A percentile compares a stretch with the other conserved stretches of the same genome.
These are phyloP conservation scores for Trametes cubensis DNA, from an alignment of 768 basidiomycete species.

Conservation along the genomic window DNA sequence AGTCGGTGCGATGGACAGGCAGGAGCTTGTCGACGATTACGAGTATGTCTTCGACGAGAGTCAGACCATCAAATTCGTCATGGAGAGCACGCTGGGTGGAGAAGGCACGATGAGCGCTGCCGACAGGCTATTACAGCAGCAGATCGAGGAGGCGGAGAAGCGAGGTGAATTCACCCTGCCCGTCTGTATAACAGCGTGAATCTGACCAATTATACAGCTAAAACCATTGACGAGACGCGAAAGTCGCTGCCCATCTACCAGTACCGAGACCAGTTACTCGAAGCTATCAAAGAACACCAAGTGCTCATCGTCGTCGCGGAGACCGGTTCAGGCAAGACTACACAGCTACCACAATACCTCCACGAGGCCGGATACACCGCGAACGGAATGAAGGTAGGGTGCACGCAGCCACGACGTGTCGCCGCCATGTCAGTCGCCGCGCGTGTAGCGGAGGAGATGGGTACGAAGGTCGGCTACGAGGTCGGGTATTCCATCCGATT, in stretches of 20 bases:
- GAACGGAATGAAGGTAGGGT: conserved; percentile 86
- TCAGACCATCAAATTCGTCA: conserved; percentile 94
- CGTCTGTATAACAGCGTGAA: conserved; percentile 2
- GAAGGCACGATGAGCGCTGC: conserved; percentile 75
- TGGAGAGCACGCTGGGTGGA: conserved; percentile 74
- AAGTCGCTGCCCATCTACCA: conserved; percentile 91
- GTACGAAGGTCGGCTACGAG: conserved; percentile 93
- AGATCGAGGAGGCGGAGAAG: conserved; percentile 91
- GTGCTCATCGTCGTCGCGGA: conserved; percentile 98
- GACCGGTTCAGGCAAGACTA: conserved; percentile 98
- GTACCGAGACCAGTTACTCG: conserved; percentile 85
- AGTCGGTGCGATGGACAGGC: conserved; percentile 91
- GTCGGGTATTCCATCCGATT: conserved; percentile 99
- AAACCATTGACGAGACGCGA: conserved; percentile 90
- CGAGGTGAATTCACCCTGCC: conserved; percentile 56
- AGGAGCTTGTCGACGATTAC: conserved; percentile 78
- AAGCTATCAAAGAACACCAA: conserved; percentile 88
- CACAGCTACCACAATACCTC: conserved; percentile 96
- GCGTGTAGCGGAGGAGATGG: conserved; percentile 99
- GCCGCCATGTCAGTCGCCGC: conserved; percentile 99
- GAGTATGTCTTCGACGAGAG: conserved; percentile 99
- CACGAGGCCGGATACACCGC: conserved; percentile 96
- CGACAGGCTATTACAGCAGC: conserved; percentile 80
- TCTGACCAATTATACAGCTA: conserved; percentile 49
- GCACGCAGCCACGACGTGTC: conserved; percentile 97